Conservation (phyloP, 225 moss, liverwort and hornwort genomes). For the Marchantia paleacea region DNA sequence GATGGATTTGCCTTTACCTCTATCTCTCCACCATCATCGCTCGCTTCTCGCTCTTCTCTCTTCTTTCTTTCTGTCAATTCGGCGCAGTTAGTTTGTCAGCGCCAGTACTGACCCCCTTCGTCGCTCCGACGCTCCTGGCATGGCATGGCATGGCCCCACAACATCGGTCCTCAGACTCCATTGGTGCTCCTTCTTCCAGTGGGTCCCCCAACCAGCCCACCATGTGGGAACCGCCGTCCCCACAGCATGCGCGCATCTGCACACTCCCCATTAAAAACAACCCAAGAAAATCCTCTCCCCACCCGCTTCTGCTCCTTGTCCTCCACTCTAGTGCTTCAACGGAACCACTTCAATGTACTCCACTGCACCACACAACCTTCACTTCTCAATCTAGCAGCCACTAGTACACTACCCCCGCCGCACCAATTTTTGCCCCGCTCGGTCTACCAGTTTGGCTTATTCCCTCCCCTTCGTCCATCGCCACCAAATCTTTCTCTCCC, state of each 20-base stretch:
- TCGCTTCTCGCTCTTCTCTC: neutral
- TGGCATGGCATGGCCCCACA: neutral
- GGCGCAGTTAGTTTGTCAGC: conserved; percentile 20
- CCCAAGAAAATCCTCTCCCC: neutral
- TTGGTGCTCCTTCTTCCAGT: neutral
- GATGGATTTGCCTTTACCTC: conserved; percentile 7
- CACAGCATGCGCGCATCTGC: conserved; percentile 5
- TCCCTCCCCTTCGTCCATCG: neutral
- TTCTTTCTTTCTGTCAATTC: neutral
- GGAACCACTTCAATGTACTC: neutral
- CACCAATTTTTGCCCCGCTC: neutral
- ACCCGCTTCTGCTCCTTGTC: neutral
- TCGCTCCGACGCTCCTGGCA: neutral
- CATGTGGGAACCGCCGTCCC: conserved; percentile 19
- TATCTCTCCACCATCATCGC: neutral
- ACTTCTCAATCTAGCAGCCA: neutral
- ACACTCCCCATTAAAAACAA: neutral
- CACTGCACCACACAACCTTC: neutral
- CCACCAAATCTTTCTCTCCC: neutral
- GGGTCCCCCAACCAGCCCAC: neutral
- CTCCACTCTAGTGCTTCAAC: no score
- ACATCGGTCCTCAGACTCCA: neutral
- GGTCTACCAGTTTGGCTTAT: neutral
- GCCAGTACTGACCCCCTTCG: neutral
- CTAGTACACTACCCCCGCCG: neutral